Evolutionary conservation across 75 land plant genomes (phyloP).

Genomic region (Ceratopteris richardii): DNA sequence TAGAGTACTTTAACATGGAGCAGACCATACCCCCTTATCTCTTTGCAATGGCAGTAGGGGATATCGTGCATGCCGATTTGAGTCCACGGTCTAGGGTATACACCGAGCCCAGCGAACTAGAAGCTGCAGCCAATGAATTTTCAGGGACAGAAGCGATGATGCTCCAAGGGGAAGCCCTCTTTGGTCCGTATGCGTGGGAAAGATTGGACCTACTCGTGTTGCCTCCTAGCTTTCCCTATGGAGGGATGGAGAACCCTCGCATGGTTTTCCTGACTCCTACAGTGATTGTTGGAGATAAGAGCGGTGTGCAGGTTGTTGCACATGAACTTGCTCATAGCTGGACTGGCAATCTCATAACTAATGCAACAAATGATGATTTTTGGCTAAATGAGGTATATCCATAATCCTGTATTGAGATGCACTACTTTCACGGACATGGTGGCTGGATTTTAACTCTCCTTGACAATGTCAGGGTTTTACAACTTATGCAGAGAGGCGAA

Average conservation of each 20-base stretch:
- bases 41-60: conserved; percentile 84
- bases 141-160: conserved; percentile 66
- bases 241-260: conserved; percentile 94
- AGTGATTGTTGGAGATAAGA: conserved; percentile 70
- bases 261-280: conserved; percentile 90
- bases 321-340: conserved; percentile 97
- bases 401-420: too few species aligned
- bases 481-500: conserved; percentile 83
- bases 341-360: conserved; percentile 91
- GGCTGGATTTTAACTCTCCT: background rate
- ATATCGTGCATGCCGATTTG: conserved; percentile 44
- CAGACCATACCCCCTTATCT: conserved; percentile 80
- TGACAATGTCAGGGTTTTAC: conserved; percentile 59
- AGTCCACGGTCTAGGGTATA: conserved; percentile 75
- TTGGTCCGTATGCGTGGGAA: conserved; percentile 85
- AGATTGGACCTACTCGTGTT: conserved; percentile 75
- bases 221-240: conserved; percentile 89
- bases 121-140: conserved; percentile 70
- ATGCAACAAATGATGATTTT: conserved; percentile 81
- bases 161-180: conserved; percentile 60
- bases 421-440: too few species aligned
- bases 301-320: conserved; percentile 80
- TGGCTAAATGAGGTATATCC: conserved; percentile 82
- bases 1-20: conserved; percentile 72
- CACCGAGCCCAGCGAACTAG: conserved; percentile 54